Evolutionary conservation across 169 alveolate genomes (phyloP).

Genomic region (Plasmodium yoelii): DNA sequence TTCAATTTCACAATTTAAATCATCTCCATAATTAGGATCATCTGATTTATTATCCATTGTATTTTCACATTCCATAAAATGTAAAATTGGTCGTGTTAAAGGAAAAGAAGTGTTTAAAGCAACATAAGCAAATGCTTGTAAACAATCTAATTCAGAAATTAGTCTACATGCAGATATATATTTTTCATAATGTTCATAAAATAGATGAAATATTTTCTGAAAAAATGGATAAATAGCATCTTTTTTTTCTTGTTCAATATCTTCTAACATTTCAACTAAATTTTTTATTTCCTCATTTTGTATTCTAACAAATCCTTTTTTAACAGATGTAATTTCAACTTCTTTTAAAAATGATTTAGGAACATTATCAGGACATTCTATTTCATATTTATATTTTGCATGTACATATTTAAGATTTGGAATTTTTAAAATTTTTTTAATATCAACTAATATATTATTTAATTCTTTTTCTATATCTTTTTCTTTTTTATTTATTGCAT

Average conservation of each 20-base stretch:
- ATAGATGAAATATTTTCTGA: conserved; percentile 85
- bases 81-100: conserved; percentile 43
- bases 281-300: conserved; percentile 80
- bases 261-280: conserved; percentile 88
- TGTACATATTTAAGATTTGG: conserved; percentile 81
- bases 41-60: not conserved
- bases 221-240: conserved; percentile 89
- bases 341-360: conserved; percentile 80
- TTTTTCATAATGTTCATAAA: conserved; percentile 83
- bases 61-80: conserved; percentile 22
- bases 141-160: conserved; percentile 94
- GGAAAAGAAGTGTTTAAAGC: conserved; percentile 38
- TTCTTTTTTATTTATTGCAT: conserved; percentile 52
- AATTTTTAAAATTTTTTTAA: conserved; percentile 48
- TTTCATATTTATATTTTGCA: conserved; percentile 92
- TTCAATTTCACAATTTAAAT: not conserved
- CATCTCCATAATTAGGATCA: not conserved
- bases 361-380: conserved; percentile 89
- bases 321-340: conserved; percentile 94
- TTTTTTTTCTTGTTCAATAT: conserved; percentile 90
- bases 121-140: conserved; percentile 90
- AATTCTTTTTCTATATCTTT: conserved; percentile 44
- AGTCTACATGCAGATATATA: conserved; percentile 50
- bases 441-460: conserved; percentile 63
- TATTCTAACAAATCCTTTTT: conserved; percentile 92